A percentile compares a stretch with the other conserved stretches of the same genome.
These are phyloP conservation scores for Microstegium vimineum DNA, from an alignment of 176 grass and related monocot species.

Conservation along the genomic window DNA sequence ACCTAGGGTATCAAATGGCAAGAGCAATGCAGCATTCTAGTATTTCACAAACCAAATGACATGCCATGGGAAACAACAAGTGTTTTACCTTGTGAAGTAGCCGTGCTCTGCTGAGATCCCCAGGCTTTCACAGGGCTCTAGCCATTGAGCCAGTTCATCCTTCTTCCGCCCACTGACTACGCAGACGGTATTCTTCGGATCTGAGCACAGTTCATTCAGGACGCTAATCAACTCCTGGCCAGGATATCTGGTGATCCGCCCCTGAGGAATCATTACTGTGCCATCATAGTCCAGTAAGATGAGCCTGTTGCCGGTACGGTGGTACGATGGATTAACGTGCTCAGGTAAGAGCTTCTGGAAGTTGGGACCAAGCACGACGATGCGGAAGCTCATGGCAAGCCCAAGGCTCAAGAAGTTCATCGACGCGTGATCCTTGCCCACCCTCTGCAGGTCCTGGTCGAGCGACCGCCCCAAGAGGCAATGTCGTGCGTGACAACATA, in stretches of 20 bases:
- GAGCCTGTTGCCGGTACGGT: conserved; percentile 23
- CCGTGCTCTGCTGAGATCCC: conserved; percentile 50
- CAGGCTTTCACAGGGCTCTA: conserved; percentile 28
- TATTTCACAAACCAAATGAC: background rate
- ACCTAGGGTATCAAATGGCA: background rate
- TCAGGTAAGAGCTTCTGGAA: conserved; percentile 23
- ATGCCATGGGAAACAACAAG: background rate
- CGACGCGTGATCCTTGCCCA: background rate
- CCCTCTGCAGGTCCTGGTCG: conserved; percentile 25
- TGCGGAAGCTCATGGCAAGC: conserved; percentile 31
- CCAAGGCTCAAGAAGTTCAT: conserved; percentile 23
- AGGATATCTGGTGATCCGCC: background rate
- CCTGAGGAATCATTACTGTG: conserved; percentile 36
- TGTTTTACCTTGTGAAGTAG: conserved; percentile 50
- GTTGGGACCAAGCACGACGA: conserved; percentile 28
- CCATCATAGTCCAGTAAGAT: conserved; percentile 55
- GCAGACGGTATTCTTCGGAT: conserved; percentile 38
- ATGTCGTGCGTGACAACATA: conserved; percentile 44
- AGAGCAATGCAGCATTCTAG: background rate
- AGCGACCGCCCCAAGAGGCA: conserved; percentile 33
- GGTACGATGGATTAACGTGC: conserved; percentile 27
- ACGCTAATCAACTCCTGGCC: conserved; percentile 23
- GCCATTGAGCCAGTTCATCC: conserved; percentile 36
- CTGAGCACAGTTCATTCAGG: conserved; percentile 23
- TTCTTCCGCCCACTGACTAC: conserved; percentile 45